Conservation (phyloP, 75 land plant genomes). For the Adiantum capillusveneris region DNA sequence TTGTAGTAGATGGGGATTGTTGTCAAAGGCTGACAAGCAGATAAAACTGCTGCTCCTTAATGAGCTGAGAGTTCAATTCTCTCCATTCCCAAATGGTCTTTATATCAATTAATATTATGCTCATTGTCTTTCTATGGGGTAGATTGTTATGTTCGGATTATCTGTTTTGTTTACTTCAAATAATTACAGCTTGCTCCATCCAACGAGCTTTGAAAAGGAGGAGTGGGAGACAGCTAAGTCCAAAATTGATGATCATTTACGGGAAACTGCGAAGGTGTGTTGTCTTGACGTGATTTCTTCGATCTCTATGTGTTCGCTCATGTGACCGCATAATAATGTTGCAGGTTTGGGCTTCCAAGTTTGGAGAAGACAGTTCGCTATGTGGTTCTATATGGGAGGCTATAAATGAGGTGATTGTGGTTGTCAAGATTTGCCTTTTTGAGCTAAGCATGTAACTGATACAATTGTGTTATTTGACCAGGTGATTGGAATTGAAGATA, state of each 20-base stretch:
- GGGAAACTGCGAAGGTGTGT: slow-evolving; percentile 57
- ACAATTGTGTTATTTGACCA: slow-evolving; percentile 13
- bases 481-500: slow-evolving; percentile 63
- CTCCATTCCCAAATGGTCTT: slow-evolving; percentile 61
- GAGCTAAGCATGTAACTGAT: background rate
- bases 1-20: slow-evolving; percentile 47
- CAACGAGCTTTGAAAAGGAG: slow-evolving; percentile 63
- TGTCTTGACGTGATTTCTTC: background rate
- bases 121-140: background rate
- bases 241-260: slow-evolving; percentile 53
- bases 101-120: background rate
- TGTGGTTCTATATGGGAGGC: slow-evolving; percentile 40
- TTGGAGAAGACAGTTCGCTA: slow-evolving; percentile 35
- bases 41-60: slow-evolving; percentile 52
- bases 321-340: background rate
- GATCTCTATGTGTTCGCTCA: background rate
- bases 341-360: slow-evolving; percentile 49
- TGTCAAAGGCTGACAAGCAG: slow-evolving; percentile 82
- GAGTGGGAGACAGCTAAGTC: slow-evolving; percentile 42
- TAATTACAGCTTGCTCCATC: slow-evolving; percentile 46
- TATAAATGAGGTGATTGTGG: slow-evolving; percentile 55
- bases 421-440: background rate
- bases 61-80: slow-evolving; percentile 92
- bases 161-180: background rate
- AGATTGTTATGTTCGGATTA: background rate